Evolutionary conservation across 257 asterid genomes (phyloP).

Genomic region (Solanum dulcamara): DNA sequence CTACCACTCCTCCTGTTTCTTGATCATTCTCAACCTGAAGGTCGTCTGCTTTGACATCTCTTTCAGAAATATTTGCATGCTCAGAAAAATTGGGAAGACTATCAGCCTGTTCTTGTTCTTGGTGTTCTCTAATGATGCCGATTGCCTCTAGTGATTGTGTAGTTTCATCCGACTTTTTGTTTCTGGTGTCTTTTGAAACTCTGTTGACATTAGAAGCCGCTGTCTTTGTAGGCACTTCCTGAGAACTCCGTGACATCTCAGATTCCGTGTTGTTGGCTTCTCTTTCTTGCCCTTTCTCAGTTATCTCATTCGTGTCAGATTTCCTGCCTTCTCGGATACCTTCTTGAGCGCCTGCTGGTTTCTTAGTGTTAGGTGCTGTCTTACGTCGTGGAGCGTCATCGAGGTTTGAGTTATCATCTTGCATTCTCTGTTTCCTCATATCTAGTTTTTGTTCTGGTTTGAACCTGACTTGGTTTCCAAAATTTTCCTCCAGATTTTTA

Average conservation of each 20-base stretch:
- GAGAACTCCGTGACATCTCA: neutral
- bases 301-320: neutral
- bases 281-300: neutral
- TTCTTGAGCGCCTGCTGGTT: neutral
- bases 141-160: neutral
- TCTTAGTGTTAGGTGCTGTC: neutral
- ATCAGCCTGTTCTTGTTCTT: neutral
- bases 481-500: neutral
- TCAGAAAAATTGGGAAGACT: neutral
- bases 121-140: neutral
- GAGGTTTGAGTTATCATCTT: neutral
- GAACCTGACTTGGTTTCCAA: neutral
- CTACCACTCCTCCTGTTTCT: slow-evolving; percentile 11
- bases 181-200: neutral
- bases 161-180: neutral
- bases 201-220: neutral
- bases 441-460: neutral
- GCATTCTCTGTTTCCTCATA: neutral
- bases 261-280: neutral
- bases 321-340: neutral
- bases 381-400: neutral
- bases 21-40: slow-evolving; percentile 10
- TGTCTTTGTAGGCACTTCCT: neutral
- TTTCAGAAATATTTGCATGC: neutral
- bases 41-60: slow-evolving; percentile 4